Conservation (phyloP, 129 eudicot species). For the Flaveria sonorensis region DNA sequence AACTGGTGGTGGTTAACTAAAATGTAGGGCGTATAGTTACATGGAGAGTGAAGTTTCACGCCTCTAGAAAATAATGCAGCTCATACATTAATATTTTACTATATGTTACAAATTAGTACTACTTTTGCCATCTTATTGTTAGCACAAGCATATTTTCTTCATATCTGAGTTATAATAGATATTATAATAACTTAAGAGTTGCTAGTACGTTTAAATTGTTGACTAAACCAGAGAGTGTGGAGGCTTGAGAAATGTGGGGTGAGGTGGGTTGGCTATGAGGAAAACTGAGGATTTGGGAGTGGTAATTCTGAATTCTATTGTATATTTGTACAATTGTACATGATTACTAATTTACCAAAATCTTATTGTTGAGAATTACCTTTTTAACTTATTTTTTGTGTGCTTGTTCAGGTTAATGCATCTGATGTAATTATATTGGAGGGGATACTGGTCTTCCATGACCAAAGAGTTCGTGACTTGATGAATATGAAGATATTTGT, state of each 20-base stretch:
- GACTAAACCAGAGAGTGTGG: constrained; percentile 9
- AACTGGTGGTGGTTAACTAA: neutral
- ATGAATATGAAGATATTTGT: constrained; percentile 99
- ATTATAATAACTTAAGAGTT: constrained; percentile 8
- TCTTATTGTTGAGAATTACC: neutral
- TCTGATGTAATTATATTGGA: constrained; percentile 98
- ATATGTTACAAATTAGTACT: neutral
- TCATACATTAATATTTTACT: neutral
- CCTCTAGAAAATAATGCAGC: neutral
- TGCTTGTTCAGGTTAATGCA: constrained; percentile 73
- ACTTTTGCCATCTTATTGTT: constrained; percentile 6
- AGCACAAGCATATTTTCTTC: neutral
- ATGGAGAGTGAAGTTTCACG: constrained; percentile 12
- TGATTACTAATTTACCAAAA: neutral
- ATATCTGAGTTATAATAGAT: neutral
- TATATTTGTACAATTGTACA: constrained; percentile 8
- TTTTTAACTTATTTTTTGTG: constrained; percentile 12
- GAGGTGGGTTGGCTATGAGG: no score
- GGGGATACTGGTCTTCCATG: constrained; percentile 97
- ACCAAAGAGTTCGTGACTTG: constrained; percentile 84
- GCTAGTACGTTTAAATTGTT: neutral
- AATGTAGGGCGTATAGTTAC: neutral
- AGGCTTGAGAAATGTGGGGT: no score
- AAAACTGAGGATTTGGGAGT: no score
- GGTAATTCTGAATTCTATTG: constrained; percentile 9